phyloP scores from a whole-genome alignment of 306 rosid genomes.

The Acacia crassicarpa region DNA sequence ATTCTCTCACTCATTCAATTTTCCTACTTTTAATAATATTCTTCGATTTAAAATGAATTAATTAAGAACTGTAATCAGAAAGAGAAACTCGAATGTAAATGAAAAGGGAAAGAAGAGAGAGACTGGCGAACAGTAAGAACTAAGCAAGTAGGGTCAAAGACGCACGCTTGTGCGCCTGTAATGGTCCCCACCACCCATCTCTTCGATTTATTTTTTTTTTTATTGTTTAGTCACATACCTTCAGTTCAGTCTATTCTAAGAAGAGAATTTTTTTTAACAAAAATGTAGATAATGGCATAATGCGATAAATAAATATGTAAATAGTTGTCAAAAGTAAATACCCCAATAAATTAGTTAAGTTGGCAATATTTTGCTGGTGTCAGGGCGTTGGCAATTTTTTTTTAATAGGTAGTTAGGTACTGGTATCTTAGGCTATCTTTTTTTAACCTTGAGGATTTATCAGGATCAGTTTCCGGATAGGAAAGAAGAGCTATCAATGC shows the following conservation, averaged over 20 bases:
- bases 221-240: neutral
- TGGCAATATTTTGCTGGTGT: too few relatives aligned
- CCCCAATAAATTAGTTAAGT: too few relatives aligned
- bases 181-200: conserved; percentile 44
- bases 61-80: conserved; percentile 29
- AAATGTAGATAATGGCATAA: neutral
- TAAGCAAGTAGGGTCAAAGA: conserved; percentile 49
- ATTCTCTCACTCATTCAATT: neutral
- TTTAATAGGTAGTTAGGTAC: too few relatives aligned
- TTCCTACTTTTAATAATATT: conserved; percentile 6
- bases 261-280: neutral
- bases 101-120: conserved; percentile 9
- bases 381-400: too few relatives aligned
- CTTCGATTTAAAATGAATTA: conserved; percentile 29
- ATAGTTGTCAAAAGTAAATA: too few relatives aligned
- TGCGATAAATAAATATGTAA: too few relatives aligned
- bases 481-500: too few relatives aligned
- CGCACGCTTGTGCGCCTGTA: conserved; percentile 57
- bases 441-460: too few relatives aligned
- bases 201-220: neutral
- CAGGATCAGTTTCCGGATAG: too few relatives aligned
- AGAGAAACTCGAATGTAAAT: conserved; percentile 29
- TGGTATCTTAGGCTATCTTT: too few relatives aligned
- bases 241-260: neutral
- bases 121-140: conserved; percentile 21